A percentile compares a stretch with the other conserved stretches of the same genome.
Evolutionary conservation across 2,329 filamentous ascomycete species (phyloP).

Genomic region (Cladosporium austrohemisphaericum): DNA sequence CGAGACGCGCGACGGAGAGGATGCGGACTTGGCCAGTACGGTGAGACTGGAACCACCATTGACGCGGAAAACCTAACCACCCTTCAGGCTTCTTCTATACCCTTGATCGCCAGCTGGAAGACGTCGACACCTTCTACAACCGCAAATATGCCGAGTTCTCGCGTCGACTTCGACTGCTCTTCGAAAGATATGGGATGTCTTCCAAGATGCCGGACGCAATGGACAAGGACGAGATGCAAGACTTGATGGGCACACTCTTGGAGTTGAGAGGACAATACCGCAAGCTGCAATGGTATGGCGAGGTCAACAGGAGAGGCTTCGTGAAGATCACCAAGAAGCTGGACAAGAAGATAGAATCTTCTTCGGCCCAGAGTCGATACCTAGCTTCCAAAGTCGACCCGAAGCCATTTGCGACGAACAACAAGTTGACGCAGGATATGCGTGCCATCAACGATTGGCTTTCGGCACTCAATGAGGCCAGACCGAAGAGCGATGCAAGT

Average conservation of each 20-base stretch:
- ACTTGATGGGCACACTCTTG: conserved; percentile 82
- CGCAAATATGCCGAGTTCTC: conserved; percentile 85
- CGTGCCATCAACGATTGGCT: conserved; percentile 86
- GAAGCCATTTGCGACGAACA: conserved; percentile 78
- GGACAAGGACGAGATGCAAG: conserved; percentile 85
- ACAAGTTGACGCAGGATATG: conserved; percentile 55
- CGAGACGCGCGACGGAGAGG: conserved; percentile 63
- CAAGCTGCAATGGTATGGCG: conserved; percentile 95
- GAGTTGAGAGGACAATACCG: conserved; percentile 83
- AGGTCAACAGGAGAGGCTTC: conserved; percentile 92
- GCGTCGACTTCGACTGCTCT: conserved; percentile 77
- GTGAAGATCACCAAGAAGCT: conserved; percentile 99
- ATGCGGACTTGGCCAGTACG: conserved; percentile 87
- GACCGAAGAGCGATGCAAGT: conserved; percentile 68
- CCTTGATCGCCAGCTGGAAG: conserved; percentile 93
- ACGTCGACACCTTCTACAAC: conserved; percentile 95
- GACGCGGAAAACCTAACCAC: conserved; percentile 25
- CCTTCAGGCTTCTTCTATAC: conserved; percentile 88
- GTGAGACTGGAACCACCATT: conserved; percentile 23
- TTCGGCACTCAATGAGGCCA: conserved; percentile 72
- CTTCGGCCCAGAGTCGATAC: conserved; percentile 74
- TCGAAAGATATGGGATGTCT: conserved; percentile 78
- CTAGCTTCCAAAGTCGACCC: conserved; percentile 87
- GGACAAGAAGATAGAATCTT: conserved; percentile 83
- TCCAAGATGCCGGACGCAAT: conserved; percentile 67